A percentile compares a stretch with the other conserved stretches of the same genome.
Evolutionary conservation across 768 basidiomycete species (phyloP).

Genomic region (Exidia glandulosa): DNA sequence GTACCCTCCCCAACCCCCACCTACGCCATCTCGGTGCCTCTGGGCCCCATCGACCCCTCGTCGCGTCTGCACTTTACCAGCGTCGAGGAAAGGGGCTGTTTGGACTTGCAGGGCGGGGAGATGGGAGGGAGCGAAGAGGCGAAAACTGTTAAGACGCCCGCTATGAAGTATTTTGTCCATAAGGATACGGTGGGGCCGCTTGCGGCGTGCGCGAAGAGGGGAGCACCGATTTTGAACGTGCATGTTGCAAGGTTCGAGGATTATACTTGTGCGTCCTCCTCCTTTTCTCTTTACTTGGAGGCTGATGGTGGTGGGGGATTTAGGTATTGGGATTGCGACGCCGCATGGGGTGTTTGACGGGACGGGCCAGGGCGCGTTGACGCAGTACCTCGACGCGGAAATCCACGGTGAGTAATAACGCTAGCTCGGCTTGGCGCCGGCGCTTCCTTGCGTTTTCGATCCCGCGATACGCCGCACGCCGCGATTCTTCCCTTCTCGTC

Average conservation of each 20-base stretch:
- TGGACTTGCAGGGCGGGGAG: background rate
- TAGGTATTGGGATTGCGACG: background rate
- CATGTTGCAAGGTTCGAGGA: background rate
- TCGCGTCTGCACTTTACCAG: background rate
- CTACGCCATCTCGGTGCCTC: background rate
- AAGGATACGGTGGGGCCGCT: background rate
- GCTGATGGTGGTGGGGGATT: background rate
- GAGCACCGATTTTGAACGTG: background rate
- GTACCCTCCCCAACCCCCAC: background rate
- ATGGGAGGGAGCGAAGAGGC: background rate
- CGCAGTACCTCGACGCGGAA: background rate
- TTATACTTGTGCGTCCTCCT: background rate
- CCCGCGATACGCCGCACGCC: no score
- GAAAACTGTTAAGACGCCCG: background rate
- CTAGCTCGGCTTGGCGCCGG: background rate
- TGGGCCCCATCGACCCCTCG: background rate
- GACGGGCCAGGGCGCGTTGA: background rate
- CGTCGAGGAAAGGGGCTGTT: background rate
- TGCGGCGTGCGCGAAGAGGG: background rate
- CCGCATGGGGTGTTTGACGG: background rate
- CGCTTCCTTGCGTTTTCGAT: no score
- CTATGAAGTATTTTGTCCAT: background rate
- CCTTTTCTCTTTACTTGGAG: background rate
- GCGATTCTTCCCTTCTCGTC: no score
- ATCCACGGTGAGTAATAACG: background rate